Evolutionary conservation across 2,329 filamentous ascomycete genomes (phyloP).

Genomic region (Aaosphaeria arxii): DNA sequence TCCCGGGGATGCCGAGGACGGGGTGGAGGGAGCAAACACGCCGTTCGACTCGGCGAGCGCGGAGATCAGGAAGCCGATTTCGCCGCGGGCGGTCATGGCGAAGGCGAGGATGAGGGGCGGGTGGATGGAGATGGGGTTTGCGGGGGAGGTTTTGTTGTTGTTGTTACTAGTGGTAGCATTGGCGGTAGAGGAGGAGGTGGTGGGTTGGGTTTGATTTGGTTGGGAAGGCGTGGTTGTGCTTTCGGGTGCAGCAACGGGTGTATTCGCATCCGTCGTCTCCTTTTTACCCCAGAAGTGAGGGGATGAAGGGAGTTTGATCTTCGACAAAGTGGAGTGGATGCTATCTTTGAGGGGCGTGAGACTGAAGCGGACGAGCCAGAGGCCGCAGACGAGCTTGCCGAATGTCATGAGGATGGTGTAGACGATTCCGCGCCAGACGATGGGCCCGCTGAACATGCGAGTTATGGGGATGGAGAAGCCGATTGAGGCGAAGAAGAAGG

Average conservation of each 20-base stretch:
- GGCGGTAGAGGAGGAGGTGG: slow-evolving; percentile 1
- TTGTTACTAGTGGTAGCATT: background rate
- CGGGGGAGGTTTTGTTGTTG: slow-evolving; percentile 13
- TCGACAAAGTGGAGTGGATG: slow-evolving; percentile 8
- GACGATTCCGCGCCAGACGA: slow-evolving; percentile 71
- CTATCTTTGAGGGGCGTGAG: slow-evolving; percentile 1
- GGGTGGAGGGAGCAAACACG: slow-evolving; percentile 38
- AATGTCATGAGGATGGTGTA: slow-evolving; percentile 70
- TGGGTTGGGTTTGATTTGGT: background rate
- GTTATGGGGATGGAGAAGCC: slow-evolving; percentile 77
- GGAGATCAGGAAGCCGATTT: slow-evolving; percentile 76
- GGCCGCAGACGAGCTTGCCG: slow-evolving; percentile 40
- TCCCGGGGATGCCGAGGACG: slow-evolving; percentile 1
- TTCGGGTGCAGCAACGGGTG: background rate
- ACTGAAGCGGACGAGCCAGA: slow-evolving; percentile 40
- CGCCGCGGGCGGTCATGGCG: slow-evolving; percentile 74
- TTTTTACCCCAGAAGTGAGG: slow-evolving; percentile 20
- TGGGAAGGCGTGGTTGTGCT: background rate
- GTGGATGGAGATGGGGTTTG: slow-evolving; percentile 61
- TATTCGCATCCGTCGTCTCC: background rate
- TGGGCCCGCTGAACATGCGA: slow-evolving; percentile 60
- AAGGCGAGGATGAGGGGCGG: slow-evolving; percentile 64
- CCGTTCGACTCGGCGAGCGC: slow-evolving; percentile 60
- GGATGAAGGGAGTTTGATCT: slow-evolving; percentile 15
- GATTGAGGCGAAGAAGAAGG: slow-evolving; percentile 73